A percentile compares a stretch with the other conserved stretches of the same genome.
These are phyloP conservation scores for Penicillium sp. DNA, from an alignment of 2,329 filamentous ascomycete species.

Conservation along the genomic window DNA sequence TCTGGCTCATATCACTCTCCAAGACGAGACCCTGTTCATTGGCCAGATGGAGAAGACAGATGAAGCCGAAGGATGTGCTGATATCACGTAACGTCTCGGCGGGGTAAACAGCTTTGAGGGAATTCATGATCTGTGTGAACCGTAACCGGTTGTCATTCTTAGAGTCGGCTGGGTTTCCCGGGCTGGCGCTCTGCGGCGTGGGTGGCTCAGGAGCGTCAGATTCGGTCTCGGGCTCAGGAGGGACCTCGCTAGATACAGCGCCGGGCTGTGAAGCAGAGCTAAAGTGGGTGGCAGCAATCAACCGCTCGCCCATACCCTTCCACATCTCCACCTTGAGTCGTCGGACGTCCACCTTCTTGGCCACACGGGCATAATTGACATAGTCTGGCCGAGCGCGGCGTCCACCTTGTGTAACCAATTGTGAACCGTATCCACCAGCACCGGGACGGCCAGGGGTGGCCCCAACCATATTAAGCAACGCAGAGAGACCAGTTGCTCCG, in stretches of 20 bases:
- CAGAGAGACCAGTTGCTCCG: constrained; percentile 36
- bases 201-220: constrained; percentile 32
- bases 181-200: constrained; percentile 29
- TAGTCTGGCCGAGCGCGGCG: constrained; percentile 58
- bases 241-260: constrained; percentile 20
- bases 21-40: constrained; percentile 88
- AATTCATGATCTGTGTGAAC: constrained; percentile 90
- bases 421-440: constrained; percentile 56
- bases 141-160: constrained; percentile 58
- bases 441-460: constrained; percentile 37
- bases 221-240: constrained; percentile 22
- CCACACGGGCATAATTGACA: constrained; percentile 61
- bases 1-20: constrained; percentile 49
- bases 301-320: constrained; percentile 54
- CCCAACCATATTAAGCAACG: constrained; percentile 39
- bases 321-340: constrained; percentile 63
- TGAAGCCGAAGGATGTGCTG: constrained; percentile 89
- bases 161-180: constrained; percentile 25
- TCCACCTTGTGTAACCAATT: constrained; percentile 59
- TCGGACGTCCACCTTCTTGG: constrained; percentile 64
- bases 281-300: constrained; percentile 38
- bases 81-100: constrained; percentile 86
- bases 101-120: constrained; percentile 78
- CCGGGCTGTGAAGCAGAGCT: constrained; percentile 27
- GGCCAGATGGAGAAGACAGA: constrained; percentile 81